Conservation (phyloP, 1,284 basidiomycete species). For the Papiliotrema fonsecae region DNA sequence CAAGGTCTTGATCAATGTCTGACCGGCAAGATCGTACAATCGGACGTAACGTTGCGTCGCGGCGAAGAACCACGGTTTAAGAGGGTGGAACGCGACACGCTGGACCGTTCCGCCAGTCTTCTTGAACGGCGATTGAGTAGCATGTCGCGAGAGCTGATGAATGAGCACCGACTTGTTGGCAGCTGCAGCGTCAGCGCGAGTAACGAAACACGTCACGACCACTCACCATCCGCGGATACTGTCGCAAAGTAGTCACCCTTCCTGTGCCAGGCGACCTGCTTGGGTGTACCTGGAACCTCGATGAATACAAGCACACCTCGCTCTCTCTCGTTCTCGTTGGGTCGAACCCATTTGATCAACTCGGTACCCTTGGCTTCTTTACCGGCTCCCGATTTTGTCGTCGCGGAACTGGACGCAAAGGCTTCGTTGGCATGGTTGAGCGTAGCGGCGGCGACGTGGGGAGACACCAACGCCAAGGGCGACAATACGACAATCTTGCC, state of each 20-base stretch:
- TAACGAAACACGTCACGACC: not conserved
- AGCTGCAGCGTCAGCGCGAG: conserved; percentile 19
- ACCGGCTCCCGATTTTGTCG: conserved; percentile 39
- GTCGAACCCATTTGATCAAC: conserved; percentile 52
- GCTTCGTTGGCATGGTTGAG: conserved; percentile 54
- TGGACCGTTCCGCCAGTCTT: conserved; percentile 88
- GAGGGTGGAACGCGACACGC: conserved; percentile 88
- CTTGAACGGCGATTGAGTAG: conserved; percentile 96
- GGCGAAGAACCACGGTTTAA: conserved; percentile 93
- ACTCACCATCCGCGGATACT: conserved; percentile 55
- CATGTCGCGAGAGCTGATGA: conserved; percentile 86
- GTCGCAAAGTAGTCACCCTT: conserved; percentile 95
- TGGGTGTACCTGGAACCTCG: conserved; percentile 66
- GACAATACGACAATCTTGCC: conserved; percentile 76
- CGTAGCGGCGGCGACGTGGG: conserved; percentile 60
- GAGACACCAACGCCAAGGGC: conserved; percentile 63
- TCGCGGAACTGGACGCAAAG: conserved; percentile 44
- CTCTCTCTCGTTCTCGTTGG: conserved; percentile 50
- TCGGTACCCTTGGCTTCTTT: conserved; percentile 43
- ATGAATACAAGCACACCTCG: conserved; percentile 52
- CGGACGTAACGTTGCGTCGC: conserved; percentile 97
- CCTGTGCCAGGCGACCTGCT: conserved; percentile 87
- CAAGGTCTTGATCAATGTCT: conserved; percentile 87
- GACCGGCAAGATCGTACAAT: conserved; percentile 90
- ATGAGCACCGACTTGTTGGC: conserved; percentile 56